Conservation (phyloP, 331 rosid genomes). For the Malus hybrid region DNA sequence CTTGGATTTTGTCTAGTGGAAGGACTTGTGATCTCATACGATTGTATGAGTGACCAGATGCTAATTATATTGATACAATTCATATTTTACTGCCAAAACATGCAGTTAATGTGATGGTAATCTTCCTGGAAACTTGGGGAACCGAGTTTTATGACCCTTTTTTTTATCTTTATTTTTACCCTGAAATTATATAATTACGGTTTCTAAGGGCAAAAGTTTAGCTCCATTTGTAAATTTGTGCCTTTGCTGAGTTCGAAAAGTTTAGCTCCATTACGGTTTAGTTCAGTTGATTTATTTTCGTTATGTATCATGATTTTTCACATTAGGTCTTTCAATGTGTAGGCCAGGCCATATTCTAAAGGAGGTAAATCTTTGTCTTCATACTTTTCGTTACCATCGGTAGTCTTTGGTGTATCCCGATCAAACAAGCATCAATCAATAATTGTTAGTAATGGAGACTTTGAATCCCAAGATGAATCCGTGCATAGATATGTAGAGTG, state of each 20-base stretch:
- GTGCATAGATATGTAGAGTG: slow-evolving; percentile 37
- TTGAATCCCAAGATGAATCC: slow-evolving; percentile 41
- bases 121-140: not conserved
- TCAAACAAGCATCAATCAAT: slow-evolving; percentile 31
- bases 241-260: not conserved
- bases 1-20: not conserved
- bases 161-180: not conserved
- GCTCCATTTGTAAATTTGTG: not conserved
- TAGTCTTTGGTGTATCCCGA: slow-evolving; percentile 40
- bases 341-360: slow-evolving; percentile 46
- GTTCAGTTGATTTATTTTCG: not conserved
- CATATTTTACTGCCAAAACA: not conserved
- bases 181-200: not conserved
- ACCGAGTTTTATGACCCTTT: not conserved
- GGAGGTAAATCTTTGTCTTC: slow-evolving; percentile 54
- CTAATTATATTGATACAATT: not conserved
- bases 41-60: not conserved
- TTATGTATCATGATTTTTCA: slow-evolving; percentile 15
- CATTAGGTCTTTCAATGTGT: slow-evolving; percentile 34
- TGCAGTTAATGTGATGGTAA: not conserved
- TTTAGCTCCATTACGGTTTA: not conserved
- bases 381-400: slow-evolving; percentile 60
- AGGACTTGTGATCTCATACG: not conserved
- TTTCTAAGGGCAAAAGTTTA: not conserved
- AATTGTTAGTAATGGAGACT: slow-evolving; percentile 18